These are phyloP conservation scores for Diatrype stigma DNA, from an alignment of 2,329 filamentous ascomycete species.

Conservation along the genomic window DNA sequence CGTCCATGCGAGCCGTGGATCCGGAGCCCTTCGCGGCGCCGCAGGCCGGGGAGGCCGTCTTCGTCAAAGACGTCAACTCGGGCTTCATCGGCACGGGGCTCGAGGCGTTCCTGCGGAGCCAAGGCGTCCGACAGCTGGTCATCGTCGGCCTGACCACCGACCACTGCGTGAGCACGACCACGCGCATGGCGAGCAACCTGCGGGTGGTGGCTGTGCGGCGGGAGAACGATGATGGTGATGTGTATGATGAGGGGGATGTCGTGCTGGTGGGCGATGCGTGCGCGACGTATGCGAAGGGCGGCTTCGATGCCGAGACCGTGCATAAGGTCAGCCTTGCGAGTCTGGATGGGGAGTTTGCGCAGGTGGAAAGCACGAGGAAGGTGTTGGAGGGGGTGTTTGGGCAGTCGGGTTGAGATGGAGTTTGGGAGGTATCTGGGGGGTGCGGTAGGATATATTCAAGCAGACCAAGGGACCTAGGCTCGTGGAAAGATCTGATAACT, in stretches of 20 bases:
- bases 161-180: conserved; percentile 45
- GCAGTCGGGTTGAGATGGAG: no score
- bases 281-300: conserved; percentile 39
- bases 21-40: conserved; percentile 20
- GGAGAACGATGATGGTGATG: no score
- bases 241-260: conserved; percentile 25
- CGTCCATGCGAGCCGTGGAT: conserved; percentile 21
- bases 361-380: conserved; percentile 28
- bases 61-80: conserved; percentile 42
- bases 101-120: conserved; percentile 30
- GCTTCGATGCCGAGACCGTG: conserved; percentile 40
- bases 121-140: conserved; percentile 33
- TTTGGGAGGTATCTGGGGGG: no score
- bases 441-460: no score
- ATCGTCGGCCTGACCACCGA: conserved; percentile 42
- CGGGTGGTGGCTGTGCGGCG: conserved; percentile 32
- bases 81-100: conserved; percentile 41
- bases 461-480: no score
- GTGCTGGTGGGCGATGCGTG: conserved; percentile 42
- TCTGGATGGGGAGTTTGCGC: conserved; percentile 41
- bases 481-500: no score
- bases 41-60: conserved; percentile 31
- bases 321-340: conserved; percentile 41
- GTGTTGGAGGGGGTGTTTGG: no score
- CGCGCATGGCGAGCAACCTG: conserved; percentile 43